Evolutionary conservation across 441 rosid genomes (phyloP), one percentile per base, ranked within the genome.

Genomic region (Erodium moschatum): DNA sequence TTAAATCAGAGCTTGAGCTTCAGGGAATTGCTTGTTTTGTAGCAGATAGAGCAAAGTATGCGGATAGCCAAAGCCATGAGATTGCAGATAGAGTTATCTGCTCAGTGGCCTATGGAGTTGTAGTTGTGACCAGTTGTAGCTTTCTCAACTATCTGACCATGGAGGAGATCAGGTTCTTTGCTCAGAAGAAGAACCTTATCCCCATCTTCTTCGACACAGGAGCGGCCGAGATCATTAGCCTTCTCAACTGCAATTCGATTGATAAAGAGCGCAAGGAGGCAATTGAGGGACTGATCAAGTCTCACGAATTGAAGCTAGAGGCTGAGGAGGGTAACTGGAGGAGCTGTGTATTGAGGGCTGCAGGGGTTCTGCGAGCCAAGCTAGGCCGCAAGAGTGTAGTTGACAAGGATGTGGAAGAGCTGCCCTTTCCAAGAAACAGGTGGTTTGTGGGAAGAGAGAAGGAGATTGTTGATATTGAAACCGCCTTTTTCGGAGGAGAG

Each of bases 1-100:
- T 92, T 31, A 92, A 90, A 79, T 92, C 97, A 21, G 97, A 92
- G 82, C 90, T 89, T 61, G 96, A 92, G 84, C 83, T 90, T 70
- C 94, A 89, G 79, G 97, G 98, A 1, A 90, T 92, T 66, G 98
- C 94, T 65, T 90, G 97, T 67, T 92, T 92, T 64, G 87, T 87
- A 16, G 94, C 92, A 5, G 98, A 92, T 58, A 81, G 96, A 79
- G 91, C 96, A 0, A 89, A 85, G 77, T 90, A 86, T 67, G 84
- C 92, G 0, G 88, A 89, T 68, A 74, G 73, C 15, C 96, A 92
- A 80, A 89, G 96, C 74, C 91, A 92, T 69, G 96, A 90, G 79
- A 86, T 90, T 68, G 89, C 94, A 0, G 97, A 92, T 76, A 76
- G 92, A 76, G 88, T 89, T 77, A 89, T 91, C 64, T 84, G 92